phyloP scores from a whole-genome alignment of 2,329 filamentous ascomycete genomes.

The Aspergillus tubingensis region DNA sequence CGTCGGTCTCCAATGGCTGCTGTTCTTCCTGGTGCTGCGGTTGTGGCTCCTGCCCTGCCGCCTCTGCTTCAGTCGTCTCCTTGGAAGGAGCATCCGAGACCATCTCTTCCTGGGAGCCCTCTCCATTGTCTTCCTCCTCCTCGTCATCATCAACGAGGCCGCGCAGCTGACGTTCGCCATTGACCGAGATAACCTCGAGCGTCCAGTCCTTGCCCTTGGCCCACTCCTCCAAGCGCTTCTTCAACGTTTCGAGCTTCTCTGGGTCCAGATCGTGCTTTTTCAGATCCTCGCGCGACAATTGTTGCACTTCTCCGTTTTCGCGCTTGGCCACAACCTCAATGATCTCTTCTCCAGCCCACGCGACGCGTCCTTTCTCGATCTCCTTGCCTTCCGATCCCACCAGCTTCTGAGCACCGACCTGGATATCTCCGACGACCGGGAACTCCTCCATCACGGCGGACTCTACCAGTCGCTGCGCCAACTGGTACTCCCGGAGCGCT shows the following conservation, averaged over 20 bases:
- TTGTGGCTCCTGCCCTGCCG: background rate
- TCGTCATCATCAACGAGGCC: conserved; percentile 66
- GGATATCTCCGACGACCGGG: conserved; percentile 58
- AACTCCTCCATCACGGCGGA: conserved; percentile 31
- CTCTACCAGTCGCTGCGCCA: conserved; percentile 37
- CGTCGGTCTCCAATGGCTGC: conserved; percentile 11
- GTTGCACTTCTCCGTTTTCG: conserved; percentile 63
- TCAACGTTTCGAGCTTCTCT: conserved; percentile 68
- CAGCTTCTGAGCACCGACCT: conserved; percentile 59
- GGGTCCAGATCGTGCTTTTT: conserved; percentile 67
- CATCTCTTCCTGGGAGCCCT: background rate
- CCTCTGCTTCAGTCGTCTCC: background rate
- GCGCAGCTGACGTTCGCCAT: conserved; percentile 65
- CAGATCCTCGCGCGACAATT: conserved; percentile 67
- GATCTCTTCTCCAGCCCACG: conserved; percentile 52
- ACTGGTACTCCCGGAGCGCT: conserved; percentile 37
- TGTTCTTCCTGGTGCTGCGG: conserved; percentile 12
- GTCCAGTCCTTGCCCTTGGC: conserved; percentile 76
- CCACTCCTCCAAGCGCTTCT: conserved; percentile 66
- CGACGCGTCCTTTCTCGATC: conserved; percentile 60
- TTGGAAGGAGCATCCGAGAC: background rate
- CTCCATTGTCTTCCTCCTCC: conserved; percentile 45
- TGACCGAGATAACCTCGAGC: conserved; percentile 73
- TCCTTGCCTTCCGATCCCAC: conserved; percentile 58
- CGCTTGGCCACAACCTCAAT: conserved; percentile 54